Evolutionary conservation across 1,139 yeast species (phyloP).

Genomic region (Nakaseomyces bracarensis): DNA sequence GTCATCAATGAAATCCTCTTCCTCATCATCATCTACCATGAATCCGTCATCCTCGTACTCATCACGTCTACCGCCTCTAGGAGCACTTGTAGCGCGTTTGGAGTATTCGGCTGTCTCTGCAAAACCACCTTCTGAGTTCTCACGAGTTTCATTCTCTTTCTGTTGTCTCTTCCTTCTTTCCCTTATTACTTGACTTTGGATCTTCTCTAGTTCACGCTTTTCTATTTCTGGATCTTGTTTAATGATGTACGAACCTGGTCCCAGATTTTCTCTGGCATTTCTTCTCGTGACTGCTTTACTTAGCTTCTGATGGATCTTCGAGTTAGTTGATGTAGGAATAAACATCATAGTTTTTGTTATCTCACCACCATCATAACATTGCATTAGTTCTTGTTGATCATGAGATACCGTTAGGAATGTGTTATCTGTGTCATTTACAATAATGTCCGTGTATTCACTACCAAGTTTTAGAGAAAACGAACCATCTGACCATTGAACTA

Average conservation of each 20-base stretch:
- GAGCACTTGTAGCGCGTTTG: background rate
- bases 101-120: conserved; percentile 9
- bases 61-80: conserved; percentile 31
- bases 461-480: conserved; percentile 79
- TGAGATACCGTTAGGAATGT: conserved; percentile 66
- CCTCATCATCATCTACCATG: conserved; percentile 38
- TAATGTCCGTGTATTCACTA: conserved; percentile 74
- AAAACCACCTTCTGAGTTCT: conserved; percentile 12
- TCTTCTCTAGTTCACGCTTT: conserved; percentile 73
- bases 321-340: conserved; percentile 80
- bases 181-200: conserved; percentile 61
- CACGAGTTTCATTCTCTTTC: conserved; percentile 47
- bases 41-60: conserved; percentile 41
- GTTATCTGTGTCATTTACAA: conserved; percentile 58
- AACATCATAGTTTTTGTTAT: conserved; percentile 55
- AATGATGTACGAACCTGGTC: conserved; percentile 65
- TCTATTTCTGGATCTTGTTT: conserved; percentile 81
- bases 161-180: conserved; percentile 59
- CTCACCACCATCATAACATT: conserved; percentile 38
- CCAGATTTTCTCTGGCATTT: conserved; percentile 43
- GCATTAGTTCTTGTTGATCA: conserved; percentile 64
- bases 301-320: conserved; percentile 71
- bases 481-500: conserved; percentile 93
- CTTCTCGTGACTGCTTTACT: conserved; percentile 69
- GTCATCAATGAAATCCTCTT: conserved; percentile 45